phyloP scores from a whole-genome alignment of 805 yeast species.

The Candida loeiensis region DNA sequence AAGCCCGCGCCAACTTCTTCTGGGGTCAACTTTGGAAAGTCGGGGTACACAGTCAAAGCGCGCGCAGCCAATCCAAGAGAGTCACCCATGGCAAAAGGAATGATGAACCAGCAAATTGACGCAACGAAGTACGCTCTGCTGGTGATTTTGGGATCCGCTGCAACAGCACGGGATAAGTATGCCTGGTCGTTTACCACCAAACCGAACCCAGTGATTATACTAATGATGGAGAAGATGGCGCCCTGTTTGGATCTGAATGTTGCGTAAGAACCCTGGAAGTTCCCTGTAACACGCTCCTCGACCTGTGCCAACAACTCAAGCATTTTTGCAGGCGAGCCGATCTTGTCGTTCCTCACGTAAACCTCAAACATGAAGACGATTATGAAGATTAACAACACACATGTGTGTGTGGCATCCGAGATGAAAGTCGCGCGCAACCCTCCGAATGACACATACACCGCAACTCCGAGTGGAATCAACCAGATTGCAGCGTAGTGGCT shows the following conservation, averaged over 20 bases:
- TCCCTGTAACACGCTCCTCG: conserved; percentile 13
- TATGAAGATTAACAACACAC: conserved; percentile 19
- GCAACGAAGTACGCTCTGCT: conserved; percentile 24
- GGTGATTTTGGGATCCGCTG: conserved; percentile 20
- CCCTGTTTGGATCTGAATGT: conserved; percentile 20
- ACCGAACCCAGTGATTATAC: conserved; percentile 23
- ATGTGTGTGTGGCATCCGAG: conserved; percentile 26
- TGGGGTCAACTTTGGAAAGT: conserved; percentile 16
- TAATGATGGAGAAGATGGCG: conserved; percentile 19
- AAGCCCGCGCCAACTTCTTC: conserved; percentile 20
- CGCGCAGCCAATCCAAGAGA: conserved; percentile 39
- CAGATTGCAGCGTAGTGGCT: conserved; percentile 16
- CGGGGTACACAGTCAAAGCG: conserved; percentile 22
- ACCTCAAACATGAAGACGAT: conserved; percentile 19
- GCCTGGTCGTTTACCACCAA: conserved; percentile 23
- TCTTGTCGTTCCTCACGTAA: conserved; percentile 17
- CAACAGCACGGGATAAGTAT: conserved; percentile 24
- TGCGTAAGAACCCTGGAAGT: conserved; percentile 16
- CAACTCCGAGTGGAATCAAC: conserved; percentile 24
- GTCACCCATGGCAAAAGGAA: conserved; percentile 24
- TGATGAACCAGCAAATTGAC: conserved; percentile 23
- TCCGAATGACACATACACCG: conserved; percentile 22
- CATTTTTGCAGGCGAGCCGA: conserved; percentile 25
- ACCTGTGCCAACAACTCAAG: conserved; percentile 19
- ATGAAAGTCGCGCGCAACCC: conserved; percentile 26